Base-by-base conservation (phyloP, 2,329 filamentous ascomycete genomes). In the Colletotrichum salicis region DNA sequence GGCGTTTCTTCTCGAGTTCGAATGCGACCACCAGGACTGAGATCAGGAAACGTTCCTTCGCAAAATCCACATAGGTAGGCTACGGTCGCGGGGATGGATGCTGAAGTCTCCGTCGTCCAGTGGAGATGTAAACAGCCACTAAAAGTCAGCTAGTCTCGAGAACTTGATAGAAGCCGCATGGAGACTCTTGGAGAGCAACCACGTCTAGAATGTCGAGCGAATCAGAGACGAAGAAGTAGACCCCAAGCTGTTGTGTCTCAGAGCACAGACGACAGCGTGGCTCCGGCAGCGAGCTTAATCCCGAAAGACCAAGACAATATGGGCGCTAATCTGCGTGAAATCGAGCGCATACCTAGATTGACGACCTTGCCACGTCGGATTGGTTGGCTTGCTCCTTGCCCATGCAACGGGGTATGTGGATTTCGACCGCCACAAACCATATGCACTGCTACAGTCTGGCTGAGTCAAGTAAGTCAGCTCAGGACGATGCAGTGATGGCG, bases 251-350 rank as follows among this genome's bases (percentile, higher is more conserved):
- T 52, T 31, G 52, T 48, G 61, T 61, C 67, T 71, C 48, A 41
- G 19, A 61, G 70, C 70, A 72, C 70, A 37, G 70, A 72, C 70
- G 27, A 37, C 61, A 37, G 2, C 41, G 51, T 51, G 66, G 70
- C 67, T 70, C 59, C 64, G 41, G 33, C 52, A 5, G 61, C 2
- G 11, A 66, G 67, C 7, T 67, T 71, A 72, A 66, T 48, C 56
- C 56, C 35, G 19, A 61, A 66, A 31, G n/a, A 45, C 60, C 48
- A 27, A 55, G 22, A 64, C 24, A 37, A 41, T 12, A 45, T 55
- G 35, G 24, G 35, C 41, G 54, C 68, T 35, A 67, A 70, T 60
- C 58, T 64, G 31, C 51, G 27, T 4, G 51, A 70, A 66, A 64
- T 65, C 60, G 37, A 72, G 52, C 55, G n/a, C 59, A 61, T 65